Conservation (phyloP, 495 filamentous ascomycete genomes). For the Podospora tetraspora region DNA sequence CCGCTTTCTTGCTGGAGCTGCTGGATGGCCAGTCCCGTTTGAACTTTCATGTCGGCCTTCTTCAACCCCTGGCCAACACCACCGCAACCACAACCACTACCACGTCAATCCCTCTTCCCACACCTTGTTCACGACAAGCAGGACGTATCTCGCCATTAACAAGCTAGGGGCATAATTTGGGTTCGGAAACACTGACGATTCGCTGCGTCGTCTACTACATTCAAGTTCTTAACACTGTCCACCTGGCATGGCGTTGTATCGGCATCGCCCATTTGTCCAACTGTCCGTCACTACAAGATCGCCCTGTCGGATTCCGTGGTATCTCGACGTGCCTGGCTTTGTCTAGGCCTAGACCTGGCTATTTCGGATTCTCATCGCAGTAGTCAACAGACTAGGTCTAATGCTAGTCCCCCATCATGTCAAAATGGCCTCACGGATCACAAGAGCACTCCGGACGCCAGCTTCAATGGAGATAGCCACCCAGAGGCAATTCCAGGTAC, state of each 20-base stretch:
- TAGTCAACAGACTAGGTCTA: neutral
- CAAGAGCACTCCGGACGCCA: neutral
- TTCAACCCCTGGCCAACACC: neutral
- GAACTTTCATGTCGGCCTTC: neutral
- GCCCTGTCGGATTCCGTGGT: neutral
- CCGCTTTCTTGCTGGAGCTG: neutral
- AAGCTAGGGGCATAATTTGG: neutral
- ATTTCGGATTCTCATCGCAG: neutral
- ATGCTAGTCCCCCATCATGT: neutral
- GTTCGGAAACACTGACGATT: neutral
- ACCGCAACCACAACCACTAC: neutral
- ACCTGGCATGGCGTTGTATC: neutral
- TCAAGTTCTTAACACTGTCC: neutral
- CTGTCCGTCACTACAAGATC: neutral
- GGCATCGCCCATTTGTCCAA: neutral
- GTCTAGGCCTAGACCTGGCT: neutral
- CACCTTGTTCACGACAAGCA: neutral
- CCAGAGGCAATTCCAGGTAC: neutral
- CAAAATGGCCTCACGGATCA: neutral
- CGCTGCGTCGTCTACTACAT: neutral
- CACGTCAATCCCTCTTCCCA: neutral
- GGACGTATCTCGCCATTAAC: neutral
- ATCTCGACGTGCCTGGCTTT: neutral
- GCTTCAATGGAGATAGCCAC: neutral
- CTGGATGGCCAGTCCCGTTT: neutral